A percentile compares a stretch with the other conserved stretches of the same genome.
Evolutionary conservation across 257 asterid species (phyloP).

Genomic region (Fraxinus pennsylvanica): DNA sequence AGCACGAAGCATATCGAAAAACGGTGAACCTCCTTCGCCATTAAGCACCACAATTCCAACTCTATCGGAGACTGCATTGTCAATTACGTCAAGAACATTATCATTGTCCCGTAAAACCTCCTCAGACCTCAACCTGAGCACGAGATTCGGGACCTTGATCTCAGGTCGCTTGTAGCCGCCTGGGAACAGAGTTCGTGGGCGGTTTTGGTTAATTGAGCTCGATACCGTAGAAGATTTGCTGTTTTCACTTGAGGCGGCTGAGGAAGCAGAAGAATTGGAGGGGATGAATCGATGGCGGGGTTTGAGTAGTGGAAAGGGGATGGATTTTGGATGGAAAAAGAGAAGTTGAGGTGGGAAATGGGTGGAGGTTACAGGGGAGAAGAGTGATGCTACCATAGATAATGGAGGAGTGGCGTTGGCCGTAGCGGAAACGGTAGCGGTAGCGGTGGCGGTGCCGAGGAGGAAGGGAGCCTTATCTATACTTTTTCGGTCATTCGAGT

Average conservation of each 20-base stretch:
- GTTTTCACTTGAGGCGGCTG: slow-evolving; percentile 24
- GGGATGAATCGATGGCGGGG: slow-evolving; percentile 25
- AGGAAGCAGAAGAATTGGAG: slow-evolving; percentile 14
- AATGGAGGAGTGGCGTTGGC: slow-evolving; percentile 21
- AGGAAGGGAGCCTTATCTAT: slow-evolving; percentile 15
- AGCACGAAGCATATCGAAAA: too few species aligned
- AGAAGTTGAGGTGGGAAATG: slow-evolving; percentile 30
- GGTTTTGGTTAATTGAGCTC: slow-evolving; percentile 47
- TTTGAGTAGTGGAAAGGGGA: slow-evolving; percentile 20
- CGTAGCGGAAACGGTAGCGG: slow-evolving; percentile 6
- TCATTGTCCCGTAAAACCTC: slow-evolving; percentile 50
- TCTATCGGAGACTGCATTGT: slow-evolving; percentile 58
- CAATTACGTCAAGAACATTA: slow-evolving; percentile 51
- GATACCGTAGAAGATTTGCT: slow-evolving; percentile 19
- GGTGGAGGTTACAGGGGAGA: slow-evolving; percentile 42
- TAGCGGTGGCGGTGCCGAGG: too few species aligned
- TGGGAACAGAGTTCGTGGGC: slow-evolving; percentile 73
- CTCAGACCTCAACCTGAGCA: slow-evolving; percentile 60
- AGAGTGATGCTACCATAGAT: slow-evolving; percentile 45
- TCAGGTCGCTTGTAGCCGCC: slow-evolving; percentile 99
- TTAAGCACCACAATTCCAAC: slow-evolving; percentile 83
- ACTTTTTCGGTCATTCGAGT: neutral
- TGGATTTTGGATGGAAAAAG: slow-evolving; percentile 32
- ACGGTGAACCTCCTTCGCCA: slow-evolving; percentile 69
- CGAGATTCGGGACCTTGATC: slow-evolving; percentile 69